These are phyloP conservation scores for Acanthochlamys bracteata DNA, from an alignment of 106 monocot genomes.

Conservation along the genomic window DNA sequence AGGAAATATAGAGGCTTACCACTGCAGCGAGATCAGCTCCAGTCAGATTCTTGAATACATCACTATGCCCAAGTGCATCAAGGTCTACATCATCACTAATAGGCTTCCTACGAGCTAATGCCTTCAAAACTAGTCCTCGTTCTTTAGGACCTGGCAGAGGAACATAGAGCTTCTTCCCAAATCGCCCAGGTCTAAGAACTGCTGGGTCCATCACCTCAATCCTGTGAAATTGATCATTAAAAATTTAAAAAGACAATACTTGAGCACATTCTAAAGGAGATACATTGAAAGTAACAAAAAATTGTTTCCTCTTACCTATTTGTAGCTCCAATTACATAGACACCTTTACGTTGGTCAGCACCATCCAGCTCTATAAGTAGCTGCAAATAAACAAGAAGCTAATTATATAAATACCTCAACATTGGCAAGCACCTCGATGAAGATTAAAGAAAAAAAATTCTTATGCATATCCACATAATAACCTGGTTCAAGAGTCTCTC, in stretches of 20 bases:
- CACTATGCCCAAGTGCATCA: slow-evolving; percentile 25
- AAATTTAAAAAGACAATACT: not conserved
- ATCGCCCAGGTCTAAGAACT: slow-evolving; percentile 60
- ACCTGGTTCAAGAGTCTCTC: slow-evolving; percentile 82
- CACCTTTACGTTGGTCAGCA: slow-evolving; percentile 69
- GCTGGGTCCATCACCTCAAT: slow-evolving; percentile 67
- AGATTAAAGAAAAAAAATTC: not conserved
- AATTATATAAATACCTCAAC: not conserved
- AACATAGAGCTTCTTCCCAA: slow-evolving; percentile 65
- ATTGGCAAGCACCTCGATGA: not conserved
- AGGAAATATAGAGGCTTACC: slow-evolving; percentile 16
- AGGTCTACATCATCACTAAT: slow-evolving; percentile 48
- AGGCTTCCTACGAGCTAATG: slow-evolving; percentile 49
- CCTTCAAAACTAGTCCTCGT: slow-evolving; percentile 50
- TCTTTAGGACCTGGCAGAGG: slow-evolving; percentile 54
- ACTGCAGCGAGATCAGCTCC: slow-evolving; percentile 61
- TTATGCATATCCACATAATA: not conserved
- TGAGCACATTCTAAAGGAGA: not conserved
- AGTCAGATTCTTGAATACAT: slow-evolving; percentile 48
- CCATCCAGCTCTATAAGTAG: slow-evolving; percentile 88
- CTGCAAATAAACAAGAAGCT: slow-evolving; percentile 25
- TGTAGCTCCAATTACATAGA: slow-evolving; percentile 92
- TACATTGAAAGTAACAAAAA: not conserved
- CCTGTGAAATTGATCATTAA: slow-evolving; percentile 17
- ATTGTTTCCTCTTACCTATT: slow-evolving; percentile 49